phyloP scores from a whole-genome alignment of 208 protist species.

The Zelonia costaricensis region DNA sequence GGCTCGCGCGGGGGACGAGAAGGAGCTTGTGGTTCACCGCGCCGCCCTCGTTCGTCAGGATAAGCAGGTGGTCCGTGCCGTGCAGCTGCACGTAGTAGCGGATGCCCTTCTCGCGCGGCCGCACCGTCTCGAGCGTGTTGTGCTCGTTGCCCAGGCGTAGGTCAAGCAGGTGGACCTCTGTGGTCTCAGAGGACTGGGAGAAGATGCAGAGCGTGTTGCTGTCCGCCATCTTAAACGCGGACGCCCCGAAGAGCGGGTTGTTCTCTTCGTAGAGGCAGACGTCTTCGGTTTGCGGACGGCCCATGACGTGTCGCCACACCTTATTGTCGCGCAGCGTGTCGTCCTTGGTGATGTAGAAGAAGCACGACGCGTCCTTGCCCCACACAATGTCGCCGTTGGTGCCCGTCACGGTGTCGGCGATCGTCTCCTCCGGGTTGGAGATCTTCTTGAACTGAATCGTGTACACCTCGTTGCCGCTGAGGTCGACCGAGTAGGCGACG shows the following conservation, averaged over 20 bases:
- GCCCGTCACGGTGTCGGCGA: conserved; percentile 57
- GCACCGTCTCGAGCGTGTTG: conserved; percentile 65
- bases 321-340: conserved; percentile 76
- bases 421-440: conserved; percentile 16
- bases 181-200: conserved; percentile 76
- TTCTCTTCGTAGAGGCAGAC: conserved; percentile 80
- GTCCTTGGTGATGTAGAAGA: conserved; percentile 90
- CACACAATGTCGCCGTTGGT: conserved; percentile 82
- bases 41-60: conserved; percentile 80
- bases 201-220: conserved; percentile 64
- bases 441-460: conserved; percentile 61
- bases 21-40: conserved; percentile 83
- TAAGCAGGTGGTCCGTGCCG: conserved; percentile 63
- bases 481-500: conserved; percentile 86
- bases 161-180: conserved; percentile 77
- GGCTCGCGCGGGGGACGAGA: conserved; percentile 42
- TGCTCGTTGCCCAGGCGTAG: conserved; percentile 60
- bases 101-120: conserved; percentile 73
- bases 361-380: conserved; percentile 52
- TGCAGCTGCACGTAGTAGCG: conserved; percentile 82
- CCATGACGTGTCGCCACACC: conserved; percentile 87
- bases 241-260: conserved; percentile 73
- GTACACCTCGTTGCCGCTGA: conserved; percentile 86
- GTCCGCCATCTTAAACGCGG: conserved; percentile 58
- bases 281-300: conserved; percentile 65